Evolutionary conservation across 176 grass and related monocot genomes (phyloP), one percentile per base, ranked within the genome.

Genomic region (Zoysia pacifica): DNA sequence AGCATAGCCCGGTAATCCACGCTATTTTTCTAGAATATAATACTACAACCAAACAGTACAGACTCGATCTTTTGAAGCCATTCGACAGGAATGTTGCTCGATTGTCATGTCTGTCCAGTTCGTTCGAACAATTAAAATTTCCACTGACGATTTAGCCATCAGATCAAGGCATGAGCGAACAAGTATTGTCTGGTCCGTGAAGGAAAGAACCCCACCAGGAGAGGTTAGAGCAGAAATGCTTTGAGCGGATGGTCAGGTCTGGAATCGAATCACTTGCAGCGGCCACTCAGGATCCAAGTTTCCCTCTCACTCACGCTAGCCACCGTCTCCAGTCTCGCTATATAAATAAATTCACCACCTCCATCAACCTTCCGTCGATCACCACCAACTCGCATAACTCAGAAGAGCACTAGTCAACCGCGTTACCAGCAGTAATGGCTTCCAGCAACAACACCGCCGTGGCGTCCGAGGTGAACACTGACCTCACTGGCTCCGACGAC

Each of bases 391-490:
- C 65, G 5, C 38, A 10, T 7, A 39, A 58, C 10, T 45, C 44
- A 45, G 2, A 6, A 45, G 41, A 4, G 14, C 69, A 51, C 52
- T 74, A 45, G 47, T 9, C 48, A 10, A 28, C 0, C 28, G n/a
- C 28, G 28, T 28, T 28, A 28, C 28, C 48, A 48, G 0, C 6
- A 38, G 0, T 7, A 51, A 90, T 87, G 81, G 73, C 75, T 37
- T 80, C 71, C 79, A 86, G 66, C 70, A 38, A 62, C 67, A 76
- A 53, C 51, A 69, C 12, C 71, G 69, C 20, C 41, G 70, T 65
- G 40, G 76, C 38, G 8, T 39, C 78, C 8, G 89, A 87, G 79
- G 44, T 94, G 72, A 74, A 66, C 48, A 46, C 35, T 28, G 28
- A 28, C 28, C 28, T 69, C 62, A 43, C 79, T 53, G 76, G 71